These are phyloP conservation scores for Neurospora sp. DNA, from an alignment of 495 filamentous ascomycete species.

Conservation along the genomic window DNA sequence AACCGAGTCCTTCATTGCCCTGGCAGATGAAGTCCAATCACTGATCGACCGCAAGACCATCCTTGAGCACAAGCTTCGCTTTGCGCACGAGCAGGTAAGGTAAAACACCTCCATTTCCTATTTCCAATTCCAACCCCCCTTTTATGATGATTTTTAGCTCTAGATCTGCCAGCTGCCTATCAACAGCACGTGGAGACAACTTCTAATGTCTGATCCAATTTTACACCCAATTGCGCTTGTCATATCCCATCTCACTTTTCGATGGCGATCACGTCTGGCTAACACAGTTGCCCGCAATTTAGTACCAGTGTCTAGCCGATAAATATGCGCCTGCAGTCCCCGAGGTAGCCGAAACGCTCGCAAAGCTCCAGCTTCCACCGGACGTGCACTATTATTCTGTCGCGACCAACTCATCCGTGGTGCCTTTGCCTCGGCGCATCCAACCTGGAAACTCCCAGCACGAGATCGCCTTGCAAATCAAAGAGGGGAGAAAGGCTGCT, in stretches of 20 bases:
- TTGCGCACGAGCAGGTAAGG: conserved; percentile 48
- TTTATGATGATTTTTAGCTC: conserved; percentile 58
- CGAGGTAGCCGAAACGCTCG: conserved; percentile 42
- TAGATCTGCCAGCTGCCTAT: conserved; percentile 55
- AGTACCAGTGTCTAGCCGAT: conserved; percentile 48
- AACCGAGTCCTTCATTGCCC: conserved; percentile 52
- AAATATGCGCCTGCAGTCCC: conserved; percentile 45
- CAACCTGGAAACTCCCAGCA: conserved; percentile 35
- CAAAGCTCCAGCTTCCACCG: conserved; percentile 46
- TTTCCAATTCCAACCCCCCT: conserved; percentile 4
- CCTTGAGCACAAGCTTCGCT: conserved; percentile 47
- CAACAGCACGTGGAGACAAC: conserved; percentile 43
- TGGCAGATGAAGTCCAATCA: conserved; percentile 49
- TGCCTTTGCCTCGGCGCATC: conserved; percentile 39
- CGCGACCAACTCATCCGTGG: conserved; percentile 32
- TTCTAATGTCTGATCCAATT: conserved; percentile 20
- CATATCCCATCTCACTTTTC: conserved; percentile 6
- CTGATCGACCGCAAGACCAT: conserved; percentile 45
- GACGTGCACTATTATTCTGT: conserved; percentile 32
- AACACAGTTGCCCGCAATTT: conserved; percentile 3
- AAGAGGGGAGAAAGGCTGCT: conserved; percentile 40
- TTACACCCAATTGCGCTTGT: not conserved
- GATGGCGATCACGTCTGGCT: conserved; percentile 5
- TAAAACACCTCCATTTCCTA: conserved; percentile 5
- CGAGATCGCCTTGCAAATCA: conserved; percentile 43